phyloP scores from a whole-genome alignment of 2,329 filamentous ascomycete genomes.

The Fusarium gaditjirri region DNA sequence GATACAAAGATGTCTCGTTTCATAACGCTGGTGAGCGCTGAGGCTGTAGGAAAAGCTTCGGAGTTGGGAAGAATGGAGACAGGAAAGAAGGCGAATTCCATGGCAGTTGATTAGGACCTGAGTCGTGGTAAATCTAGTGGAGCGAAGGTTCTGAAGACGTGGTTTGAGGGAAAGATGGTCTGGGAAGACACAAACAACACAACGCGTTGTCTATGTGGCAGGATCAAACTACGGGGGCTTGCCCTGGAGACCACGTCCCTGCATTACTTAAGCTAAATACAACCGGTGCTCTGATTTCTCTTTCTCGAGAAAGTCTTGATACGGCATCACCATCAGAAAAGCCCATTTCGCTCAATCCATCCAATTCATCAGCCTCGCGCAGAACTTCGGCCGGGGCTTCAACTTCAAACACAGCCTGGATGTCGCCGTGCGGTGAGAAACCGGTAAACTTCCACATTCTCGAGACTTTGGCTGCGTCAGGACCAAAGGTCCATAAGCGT shows the following conservation, averaged over 20 bases:
- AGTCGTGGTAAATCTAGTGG: neutral
- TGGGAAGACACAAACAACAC: neutral
- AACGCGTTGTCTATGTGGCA: neutral
- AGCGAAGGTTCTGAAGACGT: neutral
- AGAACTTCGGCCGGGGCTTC: constrained; percentile 57
- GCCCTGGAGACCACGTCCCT: neutral
- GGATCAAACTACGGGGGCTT: neutral
- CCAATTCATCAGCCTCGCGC: constrained; percentile 15
- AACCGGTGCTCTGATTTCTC: neutral
- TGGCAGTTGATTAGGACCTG: neutral
- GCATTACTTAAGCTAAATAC: constrained; percentile 14
- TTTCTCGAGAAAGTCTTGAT: constrained; percentile 9
- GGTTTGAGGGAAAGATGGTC: neutral
- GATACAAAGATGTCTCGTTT: neutral
- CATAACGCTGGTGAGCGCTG: neutral
- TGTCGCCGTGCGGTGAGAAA: constrained; percentile 65
- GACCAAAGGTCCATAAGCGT: neutral
- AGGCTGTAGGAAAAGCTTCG: neutral
- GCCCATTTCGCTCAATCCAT: constrained; percentile 20
- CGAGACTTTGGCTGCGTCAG: neutral
- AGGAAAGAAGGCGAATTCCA: neutral
- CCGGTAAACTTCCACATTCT: constrained; percentile 56
- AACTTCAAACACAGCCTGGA: constrained; percentile 68
- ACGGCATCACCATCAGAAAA: constrained; percentile 16
- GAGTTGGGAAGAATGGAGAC: neutral